Percentiles rank a stretch among this genome's conserved stretches.
phyloP scores from a whole-genome alignment of 2,329 filamentous ascomycete genomes.

The Aureobasidium musti region DNA sequence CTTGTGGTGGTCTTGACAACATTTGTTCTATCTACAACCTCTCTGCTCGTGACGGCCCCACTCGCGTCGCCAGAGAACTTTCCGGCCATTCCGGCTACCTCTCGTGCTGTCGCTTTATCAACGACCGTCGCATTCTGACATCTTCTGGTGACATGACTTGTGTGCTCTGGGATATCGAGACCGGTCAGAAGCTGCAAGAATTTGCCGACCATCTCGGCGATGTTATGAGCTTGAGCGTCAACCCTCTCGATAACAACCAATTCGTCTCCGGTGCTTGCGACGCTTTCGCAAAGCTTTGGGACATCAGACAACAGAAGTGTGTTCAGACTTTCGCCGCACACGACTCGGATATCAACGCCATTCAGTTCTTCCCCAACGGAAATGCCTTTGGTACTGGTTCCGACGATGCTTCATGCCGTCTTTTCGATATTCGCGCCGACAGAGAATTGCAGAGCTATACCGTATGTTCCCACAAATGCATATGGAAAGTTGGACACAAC shows the following conservation, averaged over 20 bases:
- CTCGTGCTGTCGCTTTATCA: constrained; percentile 98
- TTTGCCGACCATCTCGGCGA: constrained; percentile 98
- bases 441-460: constrained; percentile 71
- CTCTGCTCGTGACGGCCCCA: constrained; percentile 94
- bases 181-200: constrained; percentile 93
- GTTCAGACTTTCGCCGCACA: constrained; percentile 98
- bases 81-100: constrained; percentile 97
- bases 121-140: constrained; percentile 94
- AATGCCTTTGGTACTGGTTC: constrained; percentile 98
- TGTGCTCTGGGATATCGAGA: constrained; percentile 99
- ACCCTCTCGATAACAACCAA: constrained; percentile 98
- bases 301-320: constrained; percentile 96
- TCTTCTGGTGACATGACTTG: constrained; percentile 99
- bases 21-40: constrained; percentile 99
- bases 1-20: constrained; percentile 97
- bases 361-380: constrained; percentile 98
- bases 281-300: constrained; percentile 97
- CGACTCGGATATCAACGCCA: constrained; percentile 98
- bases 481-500: constrained; percentile 19
- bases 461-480: constrained; percentile 47
- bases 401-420: constrained; percentile 92
- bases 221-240: constrained; percentile 99
- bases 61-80: constrained; percentile 89
- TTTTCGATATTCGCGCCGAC: constrained; percentile 97
- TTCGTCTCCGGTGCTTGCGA: constrained; percentile 99